Percentiles rank a stretch among this genome's conserved stretches.
phyloP scores from a whole-genome alignment of 2,329 filamentous ascomycete species.

The Cryphonectria radicalis region DNA sequence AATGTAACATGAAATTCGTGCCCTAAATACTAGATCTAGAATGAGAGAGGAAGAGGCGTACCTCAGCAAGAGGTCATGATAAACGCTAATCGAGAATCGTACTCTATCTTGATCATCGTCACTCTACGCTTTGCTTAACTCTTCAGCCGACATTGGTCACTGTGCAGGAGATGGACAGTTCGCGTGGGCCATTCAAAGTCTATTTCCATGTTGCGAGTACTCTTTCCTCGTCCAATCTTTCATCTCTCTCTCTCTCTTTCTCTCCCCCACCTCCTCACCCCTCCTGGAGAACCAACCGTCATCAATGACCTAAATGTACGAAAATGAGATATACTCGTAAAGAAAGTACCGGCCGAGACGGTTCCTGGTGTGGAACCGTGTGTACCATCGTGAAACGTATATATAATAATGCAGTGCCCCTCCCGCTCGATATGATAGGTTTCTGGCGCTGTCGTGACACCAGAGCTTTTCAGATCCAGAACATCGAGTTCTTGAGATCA shows the following conservation, averaged over 20 bases:
- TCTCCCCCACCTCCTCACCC: neutral
- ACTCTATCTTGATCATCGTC: neutral
- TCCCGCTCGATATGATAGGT: neutral
- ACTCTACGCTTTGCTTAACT: neutral
- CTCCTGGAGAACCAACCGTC: neutral
- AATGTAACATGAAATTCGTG: neutral
- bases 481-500: constrained; percentile 55
- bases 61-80: neutral
- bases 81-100: neutral
- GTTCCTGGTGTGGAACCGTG: neutral
- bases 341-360: neutral
- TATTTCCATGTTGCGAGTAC: neutral
- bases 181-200: neutral
- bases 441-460: neutral
- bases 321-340: neutral
- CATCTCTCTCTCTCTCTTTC: neutral
- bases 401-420: neutral
- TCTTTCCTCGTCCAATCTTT: neutral
- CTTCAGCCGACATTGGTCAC: neutral
- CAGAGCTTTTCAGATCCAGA: constrained; percentile 52
- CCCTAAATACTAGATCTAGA: neutral
- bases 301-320: neutral
- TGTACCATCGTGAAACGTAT: neutral
- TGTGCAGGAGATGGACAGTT: neutral
- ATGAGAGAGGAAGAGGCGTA: neutral